These are phyloP conservation scores for Chlamydomonas reinhardtii DNA, from an alignment of 163 green algal species.

Conservation along the genomic window DNA sequence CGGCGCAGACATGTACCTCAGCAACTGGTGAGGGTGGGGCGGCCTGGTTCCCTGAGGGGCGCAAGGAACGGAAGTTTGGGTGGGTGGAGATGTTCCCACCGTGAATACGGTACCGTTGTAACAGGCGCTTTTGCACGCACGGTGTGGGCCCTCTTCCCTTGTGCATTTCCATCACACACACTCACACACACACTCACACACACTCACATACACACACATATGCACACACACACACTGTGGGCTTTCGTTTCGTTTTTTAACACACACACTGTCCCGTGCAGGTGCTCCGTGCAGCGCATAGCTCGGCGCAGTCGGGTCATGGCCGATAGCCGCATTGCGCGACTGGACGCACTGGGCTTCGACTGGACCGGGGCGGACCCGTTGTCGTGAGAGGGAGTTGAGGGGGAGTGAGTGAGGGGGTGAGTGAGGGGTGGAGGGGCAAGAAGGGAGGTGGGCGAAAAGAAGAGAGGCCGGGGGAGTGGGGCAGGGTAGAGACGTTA, in stretches of 20 bases:
- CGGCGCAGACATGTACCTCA: constrained; percentile 54
- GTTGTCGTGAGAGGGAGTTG: constrained; percentile 35
- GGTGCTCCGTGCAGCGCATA: constrained; percentile 58
- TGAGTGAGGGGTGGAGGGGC: too few relatives aligned
- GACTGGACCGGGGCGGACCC: constrained; percentile 59
- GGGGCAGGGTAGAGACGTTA: too few relatives aligned
- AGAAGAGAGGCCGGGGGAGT: too few relatives aligned
- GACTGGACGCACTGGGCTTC: constrained; percentile 49
- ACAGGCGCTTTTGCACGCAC: too few relatives aligned
- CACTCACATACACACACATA: not conserved
- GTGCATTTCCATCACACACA: too few relatives aligned
- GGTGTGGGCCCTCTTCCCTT: too few relatives aligned
- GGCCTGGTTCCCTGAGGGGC: not conserved
- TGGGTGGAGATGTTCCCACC: too few relatives aligned
- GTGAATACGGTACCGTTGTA: too few relatives aligned
- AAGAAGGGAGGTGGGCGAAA: too few relatives aligned
- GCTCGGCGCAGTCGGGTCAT: constrained; percentile 41
- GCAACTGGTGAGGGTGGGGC: constrained; percentile 41
- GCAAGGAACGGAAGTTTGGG: too few relatives aligned
- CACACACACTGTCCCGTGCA: not conserved
- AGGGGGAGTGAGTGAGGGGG: too few relatives aligned
- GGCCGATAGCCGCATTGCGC: constrained; percentile 15
- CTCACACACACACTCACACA: not conserved
- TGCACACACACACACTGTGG: not conserved
- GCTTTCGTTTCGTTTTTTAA: too few relatives aligned